These are phyloP conservation scores for Trichocomaceae sp. DNA, from an alignment of 2,329 filamentous ascomycete genomes.

Conservation along the genomic window DNA sequence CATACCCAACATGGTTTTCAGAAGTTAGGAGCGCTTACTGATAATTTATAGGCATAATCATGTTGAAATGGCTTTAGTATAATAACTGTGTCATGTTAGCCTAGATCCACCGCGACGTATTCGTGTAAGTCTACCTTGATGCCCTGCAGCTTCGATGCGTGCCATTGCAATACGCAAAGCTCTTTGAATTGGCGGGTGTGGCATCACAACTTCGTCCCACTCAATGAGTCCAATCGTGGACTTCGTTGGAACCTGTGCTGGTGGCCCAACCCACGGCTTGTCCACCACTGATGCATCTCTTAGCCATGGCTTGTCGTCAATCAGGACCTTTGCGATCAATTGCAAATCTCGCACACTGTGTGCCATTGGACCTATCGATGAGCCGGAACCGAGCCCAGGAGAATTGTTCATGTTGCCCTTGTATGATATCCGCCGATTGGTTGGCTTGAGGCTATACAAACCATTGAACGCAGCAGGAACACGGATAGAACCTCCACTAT, in stretches of 20 bases:
- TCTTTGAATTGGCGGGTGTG: neutral
- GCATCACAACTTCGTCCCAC: neutral
- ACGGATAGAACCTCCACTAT: conserved; percentile 42
- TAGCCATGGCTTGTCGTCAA: neutral
- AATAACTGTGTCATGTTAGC: neutral
- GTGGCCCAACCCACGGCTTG: neutral
- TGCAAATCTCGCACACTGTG: neutral
- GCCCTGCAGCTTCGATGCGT: neutral
- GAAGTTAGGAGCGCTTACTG: neutral
- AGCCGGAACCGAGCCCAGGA: conserved; percentile 18
- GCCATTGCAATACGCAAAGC: neutral
- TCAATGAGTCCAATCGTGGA: neutral
- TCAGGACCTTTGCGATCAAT: neutral
- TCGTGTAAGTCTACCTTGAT: neutral
- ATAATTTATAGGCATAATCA: neutral
- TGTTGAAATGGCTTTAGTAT: neutral
- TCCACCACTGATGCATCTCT: neutral
- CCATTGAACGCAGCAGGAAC: conserved; percentile 20
- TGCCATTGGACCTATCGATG: conserved; percentile 25
- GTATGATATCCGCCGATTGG: neutral
- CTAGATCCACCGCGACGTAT: no score
- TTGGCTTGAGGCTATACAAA: conserved; percentile 31
- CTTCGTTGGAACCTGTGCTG: neutral
- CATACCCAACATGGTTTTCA: neutral
- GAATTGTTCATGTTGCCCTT: neutral